Evolutionary conservation across 768 basidiomycete species (phyloP).

Genomic region (Candolleomyces efflorescens): DNA sequence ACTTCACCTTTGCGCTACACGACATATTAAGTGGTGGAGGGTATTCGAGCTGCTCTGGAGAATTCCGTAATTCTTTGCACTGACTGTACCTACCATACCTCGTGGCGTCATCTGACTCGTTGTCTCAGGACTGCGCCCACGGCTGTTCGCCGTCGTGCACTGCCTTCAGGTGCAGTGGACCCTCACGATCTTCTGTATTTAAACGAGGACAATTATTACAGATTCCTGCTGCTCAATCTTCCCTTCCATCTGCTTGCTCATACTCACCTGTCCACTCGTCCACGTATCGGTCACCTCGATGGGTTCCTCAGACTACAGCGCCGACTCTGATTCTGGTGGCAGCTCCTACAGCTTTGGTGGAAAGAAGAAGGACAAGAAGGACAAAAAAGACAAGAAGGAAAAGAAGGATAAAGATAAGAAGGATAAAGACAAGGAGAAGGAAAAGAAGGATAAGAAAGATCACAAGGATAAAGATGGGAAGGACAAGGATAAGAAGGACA

Average conservation of each 20-base stretch:
- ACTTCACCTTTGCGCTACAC: too few relatives aligned
- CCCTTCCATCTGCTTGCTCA: too few relatives aligned
- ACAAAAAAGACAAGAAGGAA: constrained; percentile 15
- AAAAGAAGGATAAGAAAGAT: constrained; percentile 17
- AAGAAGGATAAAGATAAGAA: constrained; percentile 20
- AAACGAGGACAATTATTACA: too few relatives aligned
- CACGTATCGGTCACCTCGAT: background rate
- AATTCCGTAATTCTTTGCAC: too few relatives aligned
- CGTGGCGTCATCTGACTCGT: too few relatives aligned
- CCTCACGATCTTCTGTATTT: too few relatives aligned
- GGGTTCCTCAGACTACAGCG: constrained; percentile 1
- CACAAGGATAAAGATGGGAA: constrained; percentile 23
- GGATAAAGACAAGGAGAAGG: constrained; percentile 12
- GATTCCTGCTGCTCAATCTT: background rate
- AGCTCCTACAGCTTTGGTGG: background rate
- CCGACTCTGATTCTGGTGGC: background rate
- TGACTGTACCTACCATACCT: too few relatives aligned
- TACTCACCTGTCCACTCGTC: background rate
- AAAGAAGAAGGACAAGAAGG: constrained; percentile 6
- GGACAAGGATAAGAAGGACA: constrained; percentile 21
- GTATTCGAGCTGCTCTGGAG: background rate
- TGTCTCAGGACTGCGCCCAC: too few relatives aligned
- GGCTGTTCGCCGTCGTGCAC: too few relatives aligned
- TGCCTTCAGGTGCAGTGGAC: too few relatives aligned
- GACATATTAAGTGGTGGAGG: background rate